Percentiles rank a stretch among this genome's conserved stretches.
Evolutionary conservation across 2,329 filamentous ascomycete species (phyloP).

Genomic region (Fusarium sp.): DNA sequence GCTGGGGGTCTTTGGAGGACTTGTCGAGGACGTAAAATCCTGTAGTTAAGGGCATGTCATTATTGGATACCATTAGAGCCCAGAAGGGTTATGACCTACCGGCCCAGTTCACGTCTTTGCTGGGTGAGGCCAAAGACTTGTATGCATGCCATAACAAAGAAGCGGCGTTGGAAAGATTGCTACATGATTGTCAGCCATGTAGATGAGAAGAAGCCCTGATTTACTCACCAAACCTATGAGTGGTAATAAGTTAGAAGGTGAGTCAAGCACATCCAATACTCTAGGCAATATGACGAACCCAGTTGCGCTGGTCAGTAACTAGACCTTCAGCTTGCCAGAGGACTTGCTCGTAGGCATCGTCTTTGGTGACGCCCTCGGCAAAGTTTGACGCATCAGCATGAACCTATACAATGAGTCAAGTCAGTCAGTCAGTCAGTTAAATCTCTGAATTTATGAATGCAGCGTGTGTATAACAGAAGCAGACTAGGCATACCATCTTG

Average conservation of each 20-base stretch:
- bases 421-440: slow-evolving; percentile 1
- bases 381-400: slow-evolving; percentile 86
- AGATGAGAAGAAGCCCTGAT: not conserved
- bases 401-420: slow-evolving; percentile 59
- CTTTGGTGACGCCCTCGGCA: slow-evolving; percentile 71
- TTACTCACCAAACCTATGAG: slow-evolving; percentile 45
- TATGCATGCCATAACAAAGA: slow-evolving; percentile 84
- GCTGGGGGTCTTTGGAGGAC: slow-evolving; percentile 56
- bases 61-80: slow-evolving; percentile 6
- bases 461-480: not conserved
- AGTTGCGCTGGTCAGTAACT: slow-evolving; percentile 79
- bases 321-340: slow-evolving; percentile 75
- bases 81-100: slow-evolving; percentile 54
- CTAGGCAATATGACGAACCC: slow-evolving; percentile 64
- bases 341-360: slow-evolving; percentile 79
- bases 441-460: not conserved
- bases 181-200: slow-evolving; percentile 48
- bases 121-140: slow-evolving; percentile 75
- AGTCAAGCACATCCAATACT: slow-evolving; percentile 22
- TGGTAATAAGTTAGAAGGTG: slow-evolving; percentile 8
- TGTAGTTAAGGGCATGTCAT: slow-evolving; percentile 44
- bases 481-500: slow-evolving; percentile 32
- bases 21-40: slow-evolving; percentile 80
- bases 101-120: slow-evolving; percentile 79
- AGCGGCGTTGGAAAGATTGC: slow-evolving; percentile 81